Evolutionary conservation across 2,329 filamentous ascomycete species (phyloP).

Genomic region (Coniochaeta sp.): DNA sequence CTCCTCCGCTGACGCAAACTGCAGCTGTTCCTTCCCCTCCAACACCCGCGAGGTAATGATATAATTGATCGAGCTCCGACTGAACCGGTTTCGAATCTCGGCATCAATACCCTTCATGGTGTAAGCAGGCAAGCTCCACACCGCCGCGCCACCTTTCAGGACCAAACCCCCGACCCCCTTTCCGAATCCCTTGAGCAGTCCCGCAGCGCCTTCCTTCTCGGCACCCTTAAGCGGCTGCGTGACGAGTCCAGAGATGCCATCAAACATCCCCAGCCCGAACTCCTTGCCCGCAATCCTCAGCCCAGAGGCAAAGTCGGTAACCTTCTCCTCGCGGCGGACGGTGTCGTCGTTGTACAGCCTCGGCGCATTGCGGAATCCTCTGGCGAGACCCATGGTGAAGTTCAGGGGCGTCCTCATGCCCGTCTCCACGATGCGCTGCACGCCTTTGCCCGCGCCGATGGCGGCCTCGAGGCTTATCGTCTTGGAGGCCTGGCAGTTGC

Average conservation of each 20-base stretch:
- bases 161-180: conserved; percentile 78
- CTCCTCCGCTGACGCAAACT: conserved; percentile 47
- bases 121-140: conserved; percentile 71
- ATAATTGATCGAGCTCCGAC: conserved; percentile 67
- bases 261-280: conserved; percentile 69
- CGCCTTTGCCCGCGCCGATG: conserved; percentile 57
- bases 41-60: conserved; percentile 69
- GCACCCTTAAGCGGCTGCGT: conserved; percentile 65
- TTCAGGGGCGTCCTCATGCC: conserved; percentile 77
- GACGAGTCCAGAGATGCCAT: conserved; percentile 73
- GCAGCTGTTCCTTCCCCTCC: conserved; percentile 64
- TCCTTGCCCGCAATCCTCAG: conserved; percentile 72
- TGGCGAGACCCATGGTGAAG: conserved; percentile 72
- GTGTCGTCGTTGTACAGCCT: conserved; percentile 79
- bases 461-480: conserved; percentile 45
- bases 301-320: conserved; percentile 70
- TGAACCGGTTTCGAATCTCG: conserved; percentile 64
- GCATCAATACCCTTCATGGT: conserved; percentile 76
- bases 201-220: conserved; percentile 39
- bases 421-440: conserved; percentile 66
- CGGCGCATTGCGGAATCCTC: conserved; percentile 83
- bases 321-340: conserved; percentile 69
- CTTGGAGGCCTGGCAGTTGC: not conserved
- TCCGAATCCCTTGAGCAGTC: conserved; percentile 70
- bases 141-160: conserved; percentile 70